Evolutionary conservation across 2,329 filamentous ascomycete genomes (phyloP), one percentile per base, ranked within the genome.

Genomic region (Stenocarpella maydis): DNA sequence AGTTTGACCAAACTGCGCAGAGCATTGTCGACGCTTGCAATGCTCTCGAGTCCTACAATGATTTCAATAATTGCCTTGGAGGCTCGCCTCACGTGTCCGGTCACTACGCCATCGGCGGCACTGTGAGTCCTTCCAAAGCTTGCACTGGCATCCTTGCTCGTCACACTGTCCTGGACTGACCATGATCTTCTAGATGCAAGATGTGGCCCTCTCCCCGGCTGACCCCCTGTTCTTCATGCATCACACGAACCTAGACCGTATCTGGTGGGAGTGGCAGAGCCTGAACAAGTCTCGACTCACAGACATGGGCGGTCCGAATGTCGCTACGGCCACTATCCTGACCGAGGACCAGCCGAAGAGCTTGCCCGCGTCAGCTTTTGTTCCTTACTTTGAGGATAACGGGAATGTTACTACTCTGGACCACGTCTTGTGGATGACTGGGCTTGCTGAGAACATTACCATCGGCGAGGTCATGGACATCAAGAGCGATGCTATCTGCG

Each of bases 251-350:
- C 60, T 78, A 2, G 77, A 78, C 60, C 74, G 69, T n/a, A 28
- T 73, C 2, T 78, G 75, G 74, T 77, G 75, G 74, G 65, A 74
- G 15, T 78, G 77, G 76, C 76, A 79, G 66, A 24, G n/a, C 15
- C 15, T 19, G 53, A 28, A 58, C 37, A 7, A 39, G 8, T 26
- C 53, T 4, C 53, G 53, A 12, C 21, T 58, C 53, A 58, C 37
- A 4, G 53, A 41, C 37, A 43, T 58, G 34, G 37, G 21, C n/a
- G 53, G 53, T 10, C 3, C 41, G 3, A 58, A 58, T 17, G 21
- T 58, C 15, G 53, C 53, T 6, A 1, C 8, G 7, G 4, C 14
- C 14, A 58, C 3, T 9, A 19, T 9, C 15, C 53, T 58, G n/a
- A 21, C 26, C 34, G 1, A 39, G 19, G 7, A 4, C 6, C 53